Evolutionary conservation across 164 flowering plant genomes (phyloP), one percentile per base, ranked within the genome.

Genomic region (Macadamia tetraphylla): DNA sequence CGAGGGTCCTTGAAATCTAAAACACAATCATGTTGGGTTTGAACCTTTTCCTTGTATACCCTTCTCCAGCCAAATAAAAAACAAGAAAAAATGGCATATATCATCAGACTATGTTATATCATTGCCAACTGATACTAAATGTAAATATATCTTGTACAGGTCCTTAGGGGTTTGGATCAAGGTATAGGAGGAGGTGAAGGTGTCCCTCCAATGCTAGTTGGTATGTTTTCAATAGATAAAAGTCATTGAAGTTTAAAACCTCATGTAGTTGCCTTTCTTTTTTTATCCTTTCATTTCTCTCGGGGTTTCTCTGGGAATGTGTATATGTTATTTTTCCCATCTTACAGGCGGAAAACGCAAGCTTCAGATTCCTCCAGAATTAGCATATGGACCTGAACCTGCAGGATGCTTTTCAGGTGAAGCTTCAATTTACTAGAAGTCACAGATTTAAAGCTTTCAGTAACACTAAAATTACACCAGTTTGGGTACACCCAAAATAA

Each of bases 331-430:
- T 10, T 32, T 15, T 63, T 4, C 18, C 23, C 14, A 15, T 61
- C 18, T 59, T 62, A 46, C 81, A 93, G 97, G 97, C 68, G 98
- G 96, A 53, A 89, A 85, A 67, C 88, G 98, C 44, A 91, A 87
- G 76, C 94, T 91, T 74, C 79, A 69, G 53, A 94, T 94, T 74
- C 98, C 98, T 74, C 94, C 97, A 48, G 65, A 85, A 6, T 75
- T 94, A 69, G 98, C 97, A 2, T 89, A 94, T 73, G 98, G 98
- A 12, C 94, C 97, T 64, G 98, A 94, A 77, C 90, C 98, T 58
- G 98, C 98, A 15, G 98, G 98, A 48, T 94, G 98, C 80, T 94
- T 94, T 77, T 86, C 88, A 76, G 98, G 98, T 88, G 68, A 73
- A 44, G 32, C 32, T 68, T 48, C 60, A 55, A 58, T 29, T 3